phyloP scores from a whole-genome alignment of 768 basidiomycete genomes.

The Lactarius hatsudake region DNA sequence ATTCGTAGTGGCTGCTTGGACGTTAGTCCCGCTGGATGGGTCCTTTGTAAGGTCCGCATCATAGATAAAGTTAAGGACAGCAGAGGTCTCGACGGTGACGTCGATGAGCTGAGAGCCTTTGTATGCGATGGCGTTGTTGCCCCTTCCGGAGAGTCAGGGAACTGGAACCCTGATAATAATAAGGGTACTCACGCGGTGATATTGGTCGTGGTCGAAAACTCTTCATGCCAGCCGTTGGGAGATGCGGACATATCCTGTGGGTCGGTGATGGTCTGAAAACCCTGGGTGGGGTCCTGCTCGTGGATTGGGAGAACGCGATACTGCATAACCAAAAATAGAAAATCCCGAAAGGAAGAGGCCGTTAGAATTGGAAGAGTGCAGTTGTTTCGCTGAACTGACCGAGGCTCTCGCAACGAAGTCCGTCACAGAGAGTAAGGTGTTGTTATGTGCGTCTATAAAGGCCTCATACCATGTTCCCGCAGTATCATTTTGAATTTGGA shows the following conservation, averaged over 20 bases:
- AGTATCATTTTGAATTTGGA: conserved; percentile 44
- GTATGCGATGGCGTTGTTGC: conserved; percentile 43
- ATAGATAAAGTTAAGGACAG: conserved; percentile 42
- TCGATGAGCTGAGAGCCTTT: conserved; percentile 24
- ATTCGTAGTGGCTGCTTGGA: conserved; percentile 53
- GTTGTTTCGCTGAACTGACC: conserved; percentile 32
- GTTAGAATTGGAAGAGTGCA: neutral
- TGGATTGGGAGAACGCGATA: conserved; percentile 43
- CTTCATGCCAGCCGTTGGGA: conserved; percentile 59
- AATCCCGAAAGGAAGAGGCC: no score
- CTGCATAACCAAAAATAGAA: conserved; percentile 31
- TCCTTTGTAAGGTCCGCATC: conserved; percentile 35
- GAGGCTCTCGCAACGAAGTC: conserved; percentile 51
- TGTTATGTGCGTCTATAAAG: conserved; percentile 54
- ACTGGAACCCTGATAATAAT: neutral
- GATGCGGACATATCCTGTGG: conserved; percentile 55
- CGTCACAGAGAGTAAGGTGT: conserved; percentile 48
- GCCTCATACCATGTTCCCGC: conserved; percentile 54
- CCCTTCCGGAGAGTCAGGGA: conserved; percentile 21
- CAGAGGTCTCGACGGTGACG: conserved; percentile 39
- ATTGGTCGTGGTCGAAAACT: conserved; percentile 36
- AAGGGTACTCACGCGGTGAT: conserved; percentile 28
- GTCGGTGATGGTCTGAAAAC: conserved; percentile 47
- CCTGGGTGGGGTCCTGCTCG: conserved; percentile 51
- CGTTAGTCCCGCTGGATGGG: conserved; percentile 45